Base-by-base conservation (phyloP, 306 rosid species). In the Styphnolobium japonicum region DNA sequence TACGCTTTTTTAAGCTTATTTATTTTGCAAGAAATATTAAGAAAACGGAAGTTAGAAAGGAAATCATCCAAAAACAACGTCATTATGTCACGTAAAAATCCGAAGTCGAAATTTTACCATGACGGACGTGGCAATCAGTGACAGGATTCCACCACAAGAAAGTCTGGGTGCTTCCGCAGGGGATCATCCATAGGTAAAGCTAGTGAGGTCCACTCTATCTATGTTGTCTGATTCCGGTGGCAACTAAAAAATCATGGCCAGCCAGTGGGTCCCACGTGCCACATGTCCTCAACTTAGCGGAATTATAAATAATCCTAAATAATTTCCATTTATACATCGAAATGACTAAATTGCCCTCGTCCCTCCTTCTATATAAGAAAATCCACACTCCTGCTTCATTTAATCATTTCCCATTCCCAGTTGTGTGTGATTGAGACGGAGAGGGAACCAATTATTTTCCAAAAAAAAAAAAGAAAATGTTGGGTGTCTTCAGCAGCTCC, bases 401-500 rank as follows among this genome's bases (percentile, higher is more conserved):
- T n/a, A n/a, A n/a, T n/a, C n/a, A n/a, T 11, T 16, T 78, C 84
- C 71, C 85, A 21, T 67, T 81, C 71, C 72, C 14, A 70, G 64
- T 67, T 61, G 62, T 37, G 40, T 53, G 42, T 0, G n/a, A n/a
- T n/a, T n/a, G n/a, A n/a, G n/a, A n/a, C n/a, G n/a, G n/a, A n/a
- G n/a, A n/a, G n/a, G n/a, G n/a, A n/a, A n/a, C n/a, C n/a, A n/a
- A n/a, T n/a, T n/a, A n/a, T n/a, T n/a, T n/a, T n/a, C n/a, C n/a
- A n/a, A n/a, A n/a, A 40, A 74, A 1, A 34, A 79, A 19, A 55
- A 27, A 61, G 37, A 63, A 18, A 46, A 94, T 95, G 98, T 84
- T 92, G 87, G 98, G 96, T 4, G 84, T 95, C 15, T 95, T 95
- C 83, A 90, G 98, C 87, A 86, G 95, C 83, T 88, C 92, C 29